Evolutionary conservation across 2,329 filamentous ascomycete genomes (phyloP).

Genomic region (Cordyceps cicadae): DNA sequence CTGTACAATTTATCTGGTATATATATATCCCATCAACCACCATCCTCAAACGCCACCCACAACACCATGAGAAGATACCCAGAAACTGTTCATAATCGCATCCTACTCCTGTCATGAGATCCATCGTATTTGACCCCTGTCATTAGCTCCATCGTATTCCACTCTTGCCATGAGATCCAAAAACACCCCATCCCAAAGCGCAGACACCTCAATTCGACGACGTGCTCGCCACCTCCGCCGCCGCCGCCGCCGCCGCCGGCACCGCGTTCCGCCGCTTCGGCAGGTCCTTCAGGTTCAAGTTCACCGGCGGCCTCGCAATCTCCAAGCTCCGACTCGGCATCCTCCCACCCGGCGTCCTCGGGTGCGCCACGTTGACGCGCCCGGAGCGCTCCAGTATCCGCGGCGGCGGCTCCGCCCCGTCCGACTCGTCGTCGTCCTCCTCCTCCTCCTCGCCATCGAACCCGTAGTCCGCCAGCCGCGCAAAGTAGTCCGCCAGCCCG

Average conservation of each 20-base stretch:
- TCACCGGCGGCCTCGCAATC: constrained; percentile 32
- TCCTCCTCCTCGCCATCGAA: constrained; percentile 27
- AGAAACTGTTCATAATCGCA: no score
- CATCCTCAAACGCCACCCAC: no score
- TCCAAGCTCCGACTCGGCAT: constrained; percentile 51
- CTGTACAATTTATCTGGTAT: no score
- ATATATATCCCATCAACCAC: no score
- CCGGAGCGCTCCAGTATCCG: constrained; percentile 43
- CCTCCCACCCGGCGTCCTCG: constrained; percentile 44
- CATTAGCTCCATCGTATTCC: no score
- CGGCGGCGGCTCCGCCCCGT: constrained; percentile 34
- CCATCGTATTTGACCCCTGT: no score
- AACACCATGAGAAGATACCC: no score
- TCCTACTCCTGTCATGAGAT: no score
- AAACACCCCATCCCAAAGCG: no score
- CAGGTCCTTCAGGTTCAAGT: constrained; percentile 8
- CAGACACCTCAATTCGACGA: neutral
- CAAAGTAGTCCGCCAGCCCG: constrained; percentile 78
- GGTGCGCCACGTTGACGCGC: constrained; percentile 50
- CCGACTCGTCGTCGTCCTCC: constrained; percentile 26
- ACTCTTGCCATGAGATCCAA: no score
- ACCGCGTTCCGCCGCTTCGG: neutral
- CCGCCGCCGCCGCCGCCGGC: neutral
- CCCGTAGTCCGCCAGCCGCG: constrained; percentile 61
- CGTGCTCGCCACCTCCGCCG: neutral